phyloP scores from a whole-genome alignment of 1,139 yeast genomes.

The Yamadazyma dendronema region DNA sequence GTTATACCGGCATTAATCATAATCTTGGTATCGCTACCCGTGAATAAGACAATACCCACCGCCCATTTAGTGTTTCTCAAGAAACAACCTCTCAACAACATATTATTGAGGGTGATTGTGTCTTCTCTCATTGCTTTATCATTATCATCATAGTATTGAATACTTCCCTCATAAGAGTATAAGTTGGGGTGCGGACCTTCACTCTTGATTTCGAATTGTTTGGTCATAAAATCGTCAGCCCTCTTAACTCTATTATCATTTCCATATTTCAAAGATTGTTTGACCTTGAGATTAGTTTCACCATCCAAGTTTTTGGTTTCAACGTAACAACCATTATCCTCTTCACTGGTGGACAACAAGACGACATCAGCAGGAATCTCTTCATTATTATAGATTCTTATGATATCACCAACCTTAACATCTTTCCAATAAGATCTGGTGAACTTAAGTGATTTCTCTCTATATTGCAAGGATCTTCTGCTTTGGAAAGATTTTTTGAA shows the following conservation, averaged over 20 bases:
- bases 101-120: slow-evolving; percentile 47
- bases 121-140: slow-evolving; percentile 28
- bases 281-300: slow-evolving; percentile 58
- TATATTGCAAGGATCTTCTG: slow-evolving; percentile 10
- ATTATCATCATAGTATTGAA: slow-evolving; percentile 30
- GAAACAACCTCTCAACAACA: slow-evolving; percentile 51
- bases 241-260: slow-evolving; percentile 30
- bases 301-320: slow-evolving; percentile 64
- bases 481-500: slow-evolving; percentile 27
- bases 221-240: slow-evolving; percentile 44
- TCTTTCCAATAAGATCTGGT: slow-evolving; percentile 49
- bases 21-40: slow-evolving; percentile 56
- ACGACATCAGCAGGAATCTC: slow-evolving; percentile 59
- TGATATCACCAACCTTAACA: slow-evolving; percentile 53
- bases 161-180: slow-evolving; percentile 55
- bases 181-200: slow-evolving; percentile 58
- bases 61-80: slow-evolving; percentile 58
- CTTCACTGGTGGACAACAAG: slow-evolving; percentile 51
- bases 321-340: slow-evolving; percentile 52
- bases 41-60: slow-evolving; percentile 49
- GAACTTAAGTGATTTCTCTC: slow-evolving; percentile 27
- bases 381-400: slow-evolving; percentile 52
- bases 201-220: slow-evolving; percentile 45
- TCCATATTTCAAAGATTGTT: slow-evolving; percentile 47
- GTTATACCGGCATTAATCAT: slow-evolving; percentile 59